Base-by-base conservation (phyloP, 1,139 yeast species). In the Lodderomyces jiufengensis region DNA sequence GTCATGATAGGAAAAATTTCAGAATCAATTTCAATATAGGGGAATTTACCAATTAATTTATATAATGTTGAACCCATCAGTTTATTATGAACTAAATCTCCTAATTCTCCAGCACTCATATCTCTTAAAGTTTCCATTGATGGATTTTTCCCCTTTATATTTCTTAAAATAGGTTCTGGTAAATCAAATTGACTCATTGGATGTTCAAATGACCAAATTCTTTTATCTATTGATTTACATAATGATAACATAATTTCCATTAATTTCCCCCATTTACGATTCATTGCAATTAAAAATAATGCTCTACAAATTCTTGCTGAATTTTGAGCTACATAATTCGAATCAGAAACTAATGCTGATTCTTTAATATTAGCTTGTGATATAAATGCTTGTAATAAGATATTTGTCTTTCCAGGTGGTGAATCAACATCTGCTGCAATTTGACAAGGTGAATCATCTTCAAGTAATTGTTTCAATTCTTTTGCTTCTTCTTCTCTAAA, bases 301-400 rank as follows among this genome's bases (percentile, higher is more conserved):
- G 98, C 97, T 18, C 98, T 74, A 49, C 95, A 78, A 24, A 94
- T 92, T 66, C 99, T 79, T 1, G 92, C 88, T 2, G 97, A 76
- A 50, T 94, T 94, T 52, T 94, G 98, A 1, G 97, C 97, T 40
- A 94, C 95, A 55, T 92, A 94, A 43, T 86, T 84, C 28, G 88
- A 73, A 58, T 94, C 98, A 0, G 97, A 86, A 2, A 78, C 68
- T 43, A 94, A 66, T 0, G 97, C 84, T 1, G 97, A 80, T 43
- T 88, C 95, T 46, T 73, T 75, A 26, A 90, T 76, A 9, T 58
- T 50, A 0, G 88, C 79, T 41, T 80, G 80, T 0, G 97, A 87
- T 22, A 94, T 84, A 54, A 73, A 94, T 0, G 97, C 81, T 56
- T 94, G 99, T 24, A 94, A 65, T 33, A 94, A 69, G 32, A 90